Evolutionary conservation across 176 grass and related monocot species (phyloP).

Genomic region (Coix lacrymajobi): DNA sequence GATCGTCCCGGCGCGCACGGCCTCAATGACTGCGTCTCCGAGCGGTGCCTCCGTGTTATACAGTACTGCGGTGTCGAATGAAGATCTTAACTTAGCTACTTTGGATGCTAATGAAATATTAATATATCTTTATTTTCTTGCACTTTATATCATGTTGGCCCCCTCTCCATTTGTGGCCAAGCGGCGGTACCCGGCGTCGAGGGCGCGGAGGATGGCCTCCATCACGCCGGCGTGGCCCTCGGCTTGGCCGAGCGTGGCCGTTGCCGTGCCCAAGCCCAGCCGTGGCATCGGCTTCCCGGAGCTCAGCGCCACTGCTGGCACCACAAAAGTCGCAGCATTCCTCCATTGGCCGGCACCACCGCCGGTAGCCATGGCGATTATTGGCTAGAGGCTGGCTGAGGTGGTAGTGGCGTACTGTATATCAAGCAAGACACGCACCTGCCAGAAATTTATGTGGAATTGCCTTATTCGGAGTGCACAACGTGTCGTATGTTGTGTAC

Average conservation of each 20-base stretch:
- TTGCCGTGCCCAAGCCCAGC: slow-evolving; percentile 32
- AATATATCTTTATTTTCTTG: no score
- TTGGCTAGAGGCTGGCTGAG: no score
- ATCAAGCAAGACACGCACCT: no score
- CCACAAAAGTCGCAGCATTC: not conserved
- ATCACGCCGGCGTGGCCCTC: not conserved
- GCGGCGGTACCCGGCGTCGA: slow-evolving; percentile 32
- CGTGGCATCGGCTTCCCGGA: slow-evolving; percentile 17
- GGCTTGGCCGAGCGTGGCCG: not conserved
- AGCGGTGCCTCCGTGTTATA: slow-evolving; percentile 21
- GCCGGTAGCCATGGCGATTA: not conserved
- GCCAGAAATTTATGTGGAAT: no score
- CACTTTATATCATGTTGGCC: no score
- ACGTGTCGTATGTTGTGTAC: no score
- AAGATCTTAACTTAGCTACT: no score
- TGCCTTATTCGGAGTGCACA: no score
- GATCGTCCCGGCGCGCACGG: not conserved
- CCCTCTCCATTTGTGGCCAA: no score
- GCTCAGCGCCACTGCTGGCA: not conserved
- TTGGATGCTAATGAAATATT: no score
- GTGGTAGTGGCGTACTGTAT: no score
- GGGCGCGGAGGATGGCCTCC: slow-evolving; percentile 14
- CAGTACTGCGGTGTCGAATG: slow-evolving; percentile 20
- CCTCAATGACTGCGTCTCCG: not conserved
- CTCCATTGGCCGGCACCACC: not conserved